These are phyloP conservation scores for Persicaria maculosa DNA, from an alignment of 148 eudicot species.

Conservation along the genomic window DNA sequence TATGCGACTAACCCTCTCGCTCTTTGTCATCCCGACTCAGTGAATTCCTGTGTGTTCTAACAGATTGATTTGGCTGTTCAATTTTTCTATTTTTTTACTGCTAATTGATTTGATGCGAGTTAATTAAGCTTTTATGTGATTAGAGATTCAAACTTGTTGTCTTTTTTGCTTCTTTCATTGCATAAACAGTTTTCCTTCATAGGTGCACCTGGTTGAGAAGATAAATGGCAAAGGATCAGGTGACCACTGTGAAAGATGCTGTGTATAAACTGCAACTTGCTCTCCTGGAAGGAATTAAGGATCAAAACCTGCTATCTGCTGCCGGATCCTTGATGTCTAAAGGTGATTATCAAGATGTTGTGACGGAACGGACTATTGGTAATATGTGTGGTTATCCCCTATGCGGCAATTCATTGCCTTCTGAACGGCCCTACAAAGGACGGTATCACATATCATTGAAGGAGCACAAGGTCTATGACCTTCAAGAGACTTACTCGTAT, in stretches of 20 bases:
- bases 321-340: slow-evolving; percentile 61
- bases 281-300: slow-evolving; percentile 61
- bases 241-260: slow-evolving; percentile 46
- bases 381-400: slow-evolving; percentile 76
- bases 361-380: slow-evolving; percentile 69
- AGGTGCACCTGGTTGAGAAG: neutral
- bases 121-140: neutral
- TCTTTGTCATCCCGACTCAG: no score
- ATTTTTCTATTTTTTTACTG: no score
- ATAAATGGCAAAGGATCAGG: slow-evolving; percentile 39
- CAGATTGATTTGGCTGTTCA: no score
- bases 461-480: slow-evolving; percentile 93
- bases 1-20: no score
- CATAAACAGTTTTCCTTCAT: neutral
- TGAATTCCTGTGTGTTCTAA: no score
- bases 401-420: slow-evolving; percentile 55
- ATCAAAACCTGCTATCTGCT: slow-evolving; percentile 50
- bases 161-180: neutral
- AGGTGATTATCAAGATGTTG: slow-evolving; percentile 75
- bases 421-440: slow-evolving; percentile 54
- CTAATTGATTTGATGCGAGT: neutral
- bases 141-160: neutral
- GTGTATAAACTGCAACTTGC: slow-evolving; percentile 63
- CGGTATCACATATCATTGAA: slow-evolving; percentile 65
- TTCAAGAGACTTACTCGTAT: slow-evolving; percentile 72